Evolutionary conservation across 129 eudicot species (phyloP).

Genomic region (Chrysanthemum seticuspe): DNA sequence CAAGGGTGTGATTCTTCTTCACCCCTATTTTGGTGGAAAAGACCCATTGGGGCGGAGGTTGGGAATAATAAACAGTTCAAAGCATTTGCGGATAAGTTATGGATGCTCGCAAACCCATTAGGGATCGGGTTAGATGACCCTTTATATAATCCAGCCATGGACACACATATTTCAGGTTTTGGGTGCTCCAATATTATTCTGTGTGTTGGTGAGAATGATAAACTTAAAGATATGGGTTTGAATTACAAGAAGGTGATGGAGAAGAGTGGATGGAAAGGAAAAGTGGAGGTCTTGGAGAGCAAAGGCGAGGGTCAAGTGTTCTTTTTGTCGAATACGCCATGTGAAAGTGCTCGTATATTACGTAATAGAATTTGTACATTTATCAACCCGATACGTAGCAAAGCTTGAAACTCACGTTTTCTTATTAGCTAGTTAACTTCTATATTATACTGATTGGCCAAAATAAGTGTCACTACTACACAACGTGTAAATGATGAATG

Average conservation of each 20-base stretch:
- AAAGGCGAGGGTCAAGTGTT: constrained; percentile 24
- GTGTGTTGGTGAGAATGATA: constrained; percentile 24
- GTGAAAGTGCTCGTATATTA: neutral
- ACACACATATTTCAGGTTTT: neutral
- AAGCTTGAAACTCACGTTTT: neutral
- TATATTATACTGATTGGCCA: no score
- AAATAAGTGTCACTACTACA: no score
- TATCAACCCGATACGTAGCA: constrained; percentile 16
- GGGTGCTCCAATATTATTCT: constrained; percentile 7
- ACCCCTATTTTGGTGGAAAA: constrained; percentile 43
- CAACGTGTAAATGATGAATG: no score
- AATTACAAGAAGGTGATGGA: constrained; percentile 20
- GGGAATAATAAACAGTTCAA: neutral
- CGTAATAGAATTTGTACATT: constrained; percentile 6
- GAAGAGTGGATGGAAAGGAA: constrained; percentile 21
- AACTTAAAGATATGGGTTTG: neutral
- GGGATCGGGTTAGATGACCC: constrained; percentile 17
- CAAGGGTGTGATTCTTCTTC: constrained; percentile 36
- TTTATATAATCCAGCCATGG: constrained; percentile 2
- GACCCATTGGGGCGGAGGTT: constrained; percentile 16
- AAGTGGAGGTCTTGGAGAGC: constrained; percentile 17
- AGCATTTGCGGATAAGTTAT: neutral
- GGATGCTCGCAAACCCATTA: constrained; percentile 2
- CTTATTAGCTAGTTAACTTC: no score
- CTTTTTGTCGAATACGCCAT: neutral